phyloP scores from a whole-genome alignment of 371 early-diverging fungal species.

The Actinomucor elegans region DNA sequence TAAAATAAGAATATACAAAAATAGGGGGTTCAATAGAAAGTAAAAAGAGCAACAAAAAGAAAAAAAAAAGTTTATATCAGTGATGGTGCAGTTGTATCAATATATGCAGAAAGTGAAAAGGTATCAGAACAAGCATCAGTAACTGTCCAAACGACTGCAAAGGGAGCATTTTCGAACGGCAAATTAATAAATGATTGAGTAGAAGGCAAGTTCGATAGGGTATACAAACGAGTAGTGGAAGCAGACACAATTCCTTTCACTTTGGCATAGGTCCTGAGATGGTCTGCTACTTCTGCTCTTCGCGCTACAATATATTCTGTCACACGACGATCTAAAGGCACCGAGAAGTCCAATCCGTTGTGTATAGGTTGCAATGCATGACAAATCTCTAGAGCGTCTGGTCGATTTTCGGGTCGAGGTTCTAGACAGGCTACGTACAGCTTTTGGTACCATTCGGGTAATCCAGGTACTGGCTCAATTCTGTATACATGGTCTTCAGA shows the following conservation, averaged over 20 bases:
- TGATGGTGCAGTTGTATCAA: slow-evolving; percentile 10
- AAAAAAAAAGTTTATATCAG: no score
- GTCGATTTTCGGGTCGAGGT: slow-evolving; percentile 44
- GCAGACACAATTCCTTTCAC: slow-evolving; percentile 36
- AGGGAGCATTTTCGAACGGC: slow-evolving; percentile 26
- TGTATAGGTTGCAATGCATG: slow-evolving; percentile 40
- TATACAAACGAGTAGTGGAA: slow-evolving; percentile 43
- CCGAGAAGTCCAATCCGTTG: slow-evolving; percentile 32
- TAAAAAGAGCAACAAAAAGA: no score
- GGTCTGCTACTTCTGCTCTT: slow-evolving; percentile 45
- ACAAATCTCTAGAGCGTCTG: slow-evolving; percentile 37
- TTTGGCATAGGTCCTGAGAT: slow-evolving; percentile 39
- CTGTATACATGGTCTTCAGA: slow-evolving; percentile 35
- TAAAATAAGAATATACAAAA: no score
- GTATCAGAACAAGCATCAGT: slow-evolving; percentile 7
- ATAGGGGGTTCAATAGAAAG: no score
- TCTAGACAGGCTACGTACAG: slow-evolving; percentile 42
- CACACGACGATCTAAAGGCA: slow-evolving; percentile 33
- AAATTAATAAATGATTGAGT: slow-evolving; percentile 27
- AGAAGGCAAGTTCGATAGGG: slow-evolving; percentile 38
- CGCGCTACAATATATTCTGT: slow-evolving; percentile 46
- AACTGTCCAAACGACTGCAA: slow-evolving; percentile 8
- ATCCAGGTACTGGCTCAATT: slow-evolving; percentile 39
- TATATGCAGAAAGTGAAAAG: slow-evolving; percentile 20
- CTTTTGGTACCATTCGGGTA: slow-evolving; percentile 46